Evolutionary conservation across 2,329 filamentous ascomycete species (phyloP).

Genomic region (Fusarium longipes): DNA sequence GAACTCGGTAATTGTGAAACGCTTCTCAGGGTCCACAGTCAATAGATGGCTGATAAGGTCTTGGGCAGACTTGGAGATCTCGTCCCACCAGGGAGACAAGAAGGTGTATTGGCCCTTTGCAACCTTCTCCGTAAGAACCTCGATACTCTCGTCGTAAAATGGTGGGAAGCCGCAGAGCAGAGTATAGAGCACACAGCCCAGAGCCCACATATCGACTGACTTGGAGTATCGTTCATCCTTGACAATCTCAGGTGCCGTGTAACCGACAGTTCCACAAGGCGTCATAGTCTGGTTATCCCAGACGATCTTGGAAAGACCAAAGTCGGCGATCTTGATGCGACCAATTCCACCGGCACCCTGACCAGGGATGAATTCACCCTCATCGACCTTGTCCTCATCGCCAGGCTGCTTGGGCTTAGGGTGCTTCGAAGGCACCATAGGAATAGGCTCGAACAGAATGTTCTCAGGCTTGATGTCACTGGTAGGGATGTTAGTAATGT

Average conservation of each 20-base stretch:
- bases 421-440: slow-evolving; percentile 81
- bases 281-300: slow-evolving; percentile 99
- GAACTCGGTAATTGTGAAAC: slow-evolving; percentile 93
- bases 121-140: slow-evolving; percentile 96
- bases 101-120: slow-evolving; percentile 97
- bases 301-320: slow-evolving; percentile 96
- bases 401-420: slow-evolving; percentile 86
- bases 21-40: slow-evolving; percentile 93
- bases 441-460: slow-evolving; percentile 88
- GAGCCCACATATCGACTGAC: slow-evolving; percentile 98
- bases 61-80: slow-evolving; percentile 94
- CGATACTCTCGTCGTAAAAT: slow-evolving; percentile 98
- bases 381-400: slow-evolving; percentile 96
- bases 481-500: slow-evolving; percentile 37
- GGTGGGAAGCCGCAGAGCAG: slow-evolving; percentile 97
- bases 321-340: slow-evolving; percentile 96
- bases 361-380: slow-evolving; percentile 89
- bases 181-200: slow-evolving; percentile 97
- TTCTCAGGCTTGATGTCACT: slow-evolving; percentile 99
- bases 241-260: slow-evolving; percentile 97
- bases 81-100: slow-evolving; percentile 98
- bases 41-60: slow-evolving; percentile 93
- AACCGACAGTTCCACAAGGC: slow-evolving; percentile 97
- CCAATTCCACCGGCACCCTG: slow-evolving; percentile 91
- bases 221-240: slow-evolving; percentile 99